Evolutionary conservation across 805 yeast genomes (phyloP), one percentile per base, ranked within the genome.

Genomic region (Ogataea allantospora): DNA sequence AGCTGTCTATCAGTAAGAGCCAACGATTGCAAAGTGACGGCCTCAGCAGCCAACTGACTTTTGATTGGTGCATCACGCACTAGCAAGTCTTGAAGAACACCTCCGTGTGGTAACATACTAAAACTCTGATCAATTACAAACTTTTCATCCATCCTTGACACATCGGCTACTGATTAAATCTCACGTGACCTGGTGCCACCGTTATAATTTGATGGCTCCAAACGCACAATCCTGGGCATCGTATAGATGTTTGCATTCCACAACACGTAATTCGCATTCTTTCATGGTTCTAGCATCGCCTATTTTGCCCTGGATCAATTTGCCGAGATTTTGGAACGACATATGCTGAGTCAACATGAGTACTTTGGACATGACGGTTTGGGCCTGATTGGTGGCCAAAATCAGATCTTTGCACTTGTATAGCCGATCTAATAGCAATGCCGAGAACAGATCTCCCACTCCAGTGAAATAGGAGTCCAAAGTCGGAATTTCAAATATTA

Each of bases 371-470:
- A 81, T 78, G 15, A 78, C 68, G 1, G 76, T 63, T 23, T 78
- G 61, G 3, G 73, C 84, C 50, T 80, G 79, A 48, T 67, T 71
- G 3, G 75, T 78, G 1, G 79, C 65, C 3, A 38, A 37, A 2
- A 54, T 44, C 19, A 67, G 49, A 23, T 43, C 47, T 23, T 38
- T 30, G 3, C 48, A 46, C 27, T 57, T 57, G 48, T 60, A 66
- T 19, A 80, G 64, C 48, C 85, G 73, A 58, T 83, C 95, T 5
- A 86, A 50, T 21, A 88, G 58, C 26, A 89, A 59, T 0, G 95
- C 91, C 0, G 95, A 81, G 51, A 91, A 89, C 27, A 89, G 62
- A 54, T 89, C 98, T 6, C 98, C 98, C 0, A 93, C 95, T 2
- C 98, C 98, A 0, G 96, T 87, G 63, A 89, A 91, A 58, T 91